Conservation (phyloP, 306 rosid genomes). For the Mimosa bimucronata region DNA sequence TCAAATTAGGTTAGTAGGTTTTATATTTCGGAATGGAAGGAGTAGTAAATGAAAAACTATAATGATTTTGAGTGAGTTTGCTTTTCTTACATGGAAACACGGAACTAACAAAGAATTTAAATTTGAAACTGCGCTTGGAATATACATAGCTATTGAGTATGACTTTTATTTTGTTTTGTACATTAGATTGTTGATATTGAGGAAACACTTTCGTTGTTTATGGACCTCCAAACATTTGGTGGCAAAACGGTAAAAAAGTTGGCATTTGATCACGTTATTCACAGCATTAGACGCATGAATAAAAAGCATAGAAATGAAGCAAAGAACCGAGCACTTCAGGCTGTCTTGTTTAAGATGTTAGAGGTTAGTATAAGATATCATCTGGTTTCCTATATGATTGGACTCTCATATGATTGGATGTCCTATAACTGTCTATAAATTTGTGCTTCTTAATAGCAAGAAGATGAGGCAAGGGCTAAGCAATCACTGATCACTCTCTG, state of each 20-base stretch:
- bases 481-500: slow-evolving; percentile 69
- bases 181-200: slow-evolving; percentile 60
- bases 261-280: slow-evolving; percentile 72
- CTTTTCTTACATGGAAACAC: not conserved
- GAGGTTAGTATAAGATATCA: slow-evolving; percentile 48
- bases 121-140: not conserved
- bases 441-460: slow-evolving; percentile 53
- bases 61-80: too few species aligned
- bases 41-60: too few species aligned
- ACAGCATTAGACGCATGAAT: slow-evolving; percentile 76
- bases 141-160: not conserved
- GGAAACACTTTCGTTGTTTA: slow-evolving; percentile 68
- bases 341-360: slow-evolving; percentile 64
- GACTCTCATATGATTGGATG: not conserved
- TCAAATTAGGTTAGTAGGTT: too few species aligned
- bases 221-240: slow-evolving; percentile 82
- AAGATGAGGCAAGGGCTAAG: slow-evolving; percentile 77
- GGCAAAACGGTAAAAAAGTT: slow-evolving; percentile 59
- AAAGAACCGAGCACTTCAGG: slow-evolving; percentile 80
- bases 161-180: not conserved
- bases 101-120: not conserved
- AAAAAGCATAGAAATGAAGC: slow-evolving; percentile 74
- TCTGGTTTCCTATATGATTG: not conserved
- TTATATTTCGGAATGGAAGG: too few species aligned
- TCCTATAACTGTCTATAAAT: slow-evolving; percentile 19